phyloP scores from a whole-genome alignment of 1,139 yeast genomes.

The Debaryomycetaceae sp. region DNA sequence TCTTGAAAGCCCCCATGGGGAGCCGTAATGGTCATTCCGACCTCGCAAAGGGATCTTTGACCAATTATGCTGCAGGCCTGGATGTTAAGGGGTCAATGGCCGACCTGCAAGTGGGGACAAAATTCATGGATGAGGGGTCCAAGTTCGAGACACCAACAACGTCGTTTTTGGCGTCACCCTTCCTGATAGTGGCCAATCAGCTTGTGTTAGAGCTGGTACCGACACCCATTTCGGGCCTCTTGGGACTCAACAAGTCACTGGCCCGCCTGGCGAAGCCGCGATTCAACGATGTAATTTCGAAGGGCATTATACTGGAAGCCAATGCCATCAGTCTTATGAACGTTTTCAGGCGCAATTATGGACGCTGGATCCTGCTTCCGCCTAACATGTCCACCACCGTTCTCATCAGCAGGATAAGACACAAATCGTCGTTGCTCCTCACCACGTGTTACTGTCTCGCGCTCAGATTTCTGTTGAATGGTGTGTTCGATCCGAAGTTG shows the following conservation, averaged over 20 bases:
- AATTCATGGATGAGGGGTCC: slow-evolving; percentile 12
- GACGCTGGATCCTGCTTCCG: slow-evolving; percentile 78
- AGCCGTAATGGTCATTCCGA: not conserved
- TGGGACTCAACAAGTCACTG: slow-evolving; percentile 7
- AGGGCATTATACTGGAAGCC: slow-evolving; percentile 45
- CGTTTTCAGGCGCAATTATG: slow-evolving; percentile 63
- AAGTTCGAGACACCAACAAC: slow-evolving; percentile 38
- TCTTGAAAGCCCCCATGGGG: slow-evolving; percentile 9
- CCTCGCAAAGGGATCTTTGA: not conserved
- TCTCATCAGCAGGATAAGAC: slow-evolving; percentile 49
- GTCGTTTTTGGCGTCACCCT: slow-evolving; percentile 47
- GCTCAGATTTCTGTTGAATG: slow-evolving; percentile 41
- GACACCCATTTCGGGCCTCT: slow-evolving; percentile 38
- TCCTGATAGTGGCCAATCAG: slow-evolving; percentile 38
- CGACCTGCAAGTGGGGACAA: too few relatives aligned
- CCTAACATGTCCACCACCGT: slow-evolving; percentile 44
- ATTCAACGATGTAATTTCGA: slow-evolving; percentile 39
- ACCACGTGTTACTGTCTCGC: slow-evolving; percentile 65
- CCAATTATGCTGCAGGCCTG: slow-evolving; percentile 1
- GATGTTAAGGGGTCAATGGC: too few relatives aligned
- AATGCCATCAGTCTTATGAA: slow-evolving; percentile 51
- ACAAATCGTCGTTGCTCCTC: slow-evolving; percentile 56
- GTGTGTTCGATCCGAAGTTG: slow-evolving; percentile 13
- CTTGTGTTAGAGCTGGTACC: slow-evolving; percentile 31
- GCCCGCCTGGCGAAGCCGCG: slow-evolving; percentile 8